These are phyloP conservation scores for Talaromyces thailandensis DNA, from an alignment of 495 filamentous ascomycete genomes.

Conservation along the genomic window DNA sequence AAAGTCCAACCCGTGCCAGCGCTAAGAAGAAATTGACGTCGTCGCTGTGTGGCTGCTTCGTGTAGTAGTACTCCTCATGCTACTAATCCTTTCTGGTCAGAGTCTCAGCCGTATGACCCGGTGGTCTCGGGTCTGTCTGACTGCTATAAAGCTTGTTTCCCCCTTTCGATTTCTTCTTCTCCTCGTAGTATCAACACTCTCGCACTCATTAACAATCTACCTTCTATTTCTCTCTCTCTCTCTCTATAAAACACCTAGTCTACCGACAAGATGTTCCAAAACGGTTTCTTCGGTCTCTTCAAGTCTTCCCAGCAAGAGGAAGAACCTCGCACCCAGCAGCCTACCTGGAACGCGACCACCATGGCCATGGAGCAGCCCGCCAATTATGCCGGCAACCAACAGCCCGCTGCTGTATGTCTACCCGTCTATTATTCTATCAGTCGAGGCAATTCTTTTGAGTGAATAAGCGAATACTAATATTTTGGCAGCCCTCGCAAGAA, in stretches of 20 bases:
- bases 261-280: slow-evolving; percentile 25
- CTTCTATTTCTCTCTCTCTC: background rate
- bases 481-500: slow-evolving; percentile 24
- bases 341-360: slow-evolving; percentile 24
- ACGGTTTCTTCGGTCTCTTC: slow-evolving; percentile 22
- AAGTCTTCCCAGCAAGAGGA: slow-evolving; percentile 26
- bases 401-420: background rate
- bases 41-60: background rate
- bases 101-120: background rate
- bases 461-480: background rate
- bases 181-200: background rate
- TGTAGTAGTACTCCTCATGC: background rate
- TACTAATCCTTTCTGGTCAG: background rate
- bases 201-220: background rate
- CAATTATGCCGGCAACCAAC: slow-evolving; percentile 10
- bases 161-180: background rate
- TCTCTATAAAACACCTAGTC: background rate
- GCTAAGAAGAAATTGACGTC: background rate
- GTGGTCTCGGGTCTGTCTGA: no score
- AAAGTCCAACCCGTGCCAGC: background rate
- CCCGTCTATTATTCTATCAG: background rate
- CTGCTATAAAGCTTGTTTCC: background rate
- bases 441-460: no score
- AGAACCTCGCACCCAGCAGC: slow-evolving; percentile 7
- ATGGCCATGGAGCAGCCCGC: slow-evolving; percentile 27